phyloP scores from a whole-genome alignment of 345 rosid species.

The Adansonia digitata region DNA sequence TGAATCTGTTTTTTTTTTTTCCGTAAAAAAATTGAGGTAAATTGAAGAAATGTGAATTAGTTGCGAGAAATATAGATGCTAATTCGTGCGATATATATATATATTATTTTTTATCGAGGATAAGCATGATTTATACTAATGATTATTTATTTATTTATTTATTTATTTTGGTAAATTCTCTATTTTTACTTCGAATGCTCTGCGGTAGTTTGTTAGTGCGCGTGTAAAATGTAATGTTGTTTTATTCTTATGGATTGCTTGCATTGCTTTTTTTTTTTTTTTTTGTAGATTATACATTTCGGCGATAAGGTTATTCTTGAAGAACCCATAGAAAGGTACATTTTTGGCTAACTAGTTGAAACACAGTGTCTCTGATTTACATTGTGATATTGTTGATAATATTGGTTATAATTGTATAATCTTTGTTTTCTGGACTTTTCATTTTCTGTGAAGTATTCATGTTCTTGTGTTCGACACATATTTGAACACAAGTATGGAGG shows the following conservation, averaged over 20 bases:
- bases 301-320: conserved; percentile 83
- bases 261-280: conserved; percentile 6
- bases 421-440: not conserved
- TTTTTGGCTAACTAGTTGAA: conserved; percentile 15
- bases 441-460: not conserved
- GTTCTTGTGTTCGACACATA: not conserved
- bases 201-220: not conserved
- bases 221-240: not conserved
- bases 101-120: not conserved
- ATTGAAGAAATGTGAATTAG: not conserved
- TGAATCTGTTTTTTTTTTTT: not conserved
- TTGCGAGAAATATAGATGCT: not conserved
- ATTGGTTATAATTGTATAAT: conserved; percentile 8
- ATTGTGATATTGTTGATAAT: not conserved
- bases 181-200: not conserved
- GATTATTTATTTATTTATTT: not conserved
- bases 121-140: not conserved
- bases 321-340: conserved; percentile 83
- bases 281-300: conserved; percentile 64
- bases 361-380: not conserved
- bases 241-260: conserved; percentile 5
- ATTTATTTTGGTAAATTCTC: not conserved
- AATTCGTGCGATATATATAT: not conserved
- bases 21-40: not conserved
- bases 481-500: not conserved